Evolutionary conservation across 2,329 filamentous ascomycete genomes (phyloP).

Genomic region (Verruconis gallopava): DNA sequence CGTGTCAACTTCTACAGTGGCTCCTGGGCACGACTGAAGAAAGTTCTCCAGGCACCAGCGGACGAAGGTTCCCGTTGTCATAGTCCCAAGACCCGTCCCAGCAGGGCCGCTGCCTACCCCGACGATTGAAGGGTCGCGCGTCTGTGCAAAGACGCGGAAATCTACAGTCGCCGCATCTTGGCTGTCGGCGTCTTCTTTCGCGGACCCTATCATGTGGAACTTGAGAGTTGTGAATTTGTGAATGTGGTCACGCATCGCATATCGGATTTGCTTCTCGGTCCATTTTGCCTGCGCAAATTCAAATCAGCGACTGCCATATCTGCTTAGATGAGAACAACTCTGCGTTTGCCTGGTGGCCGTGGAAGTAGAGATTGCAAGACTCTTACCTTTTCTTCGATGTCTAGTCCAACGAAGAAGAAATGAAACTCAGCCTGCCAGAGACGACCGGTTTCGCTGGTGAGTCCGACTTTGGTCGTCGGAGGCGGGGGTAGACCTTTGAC

Average conservation of each 20-base stretch:
- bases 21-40: constrained; percentile 6
- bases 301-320: not conserved
- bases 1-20: constrained; percentile 3
- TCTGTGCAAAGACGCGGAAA: constrained; percentile 8
- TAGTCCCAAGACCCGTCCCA: not conserved
- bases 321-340: constrained; percentile 19
- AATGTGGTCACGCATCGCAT: constrained; percentile 11
- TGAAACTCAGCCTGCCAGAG: constrained; percentile 18
- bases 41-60: constrained; percentile 12
- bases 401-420: constrained; percentile 16
- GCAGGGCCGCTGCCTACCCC: not conserved
- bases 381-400: constrained; percentile 21
- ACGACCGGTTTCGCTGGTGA: constrained; percentile 16
- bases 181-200: not conserved
- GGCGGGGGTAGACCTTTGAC: constrained; percentile 5
- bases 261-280: constrained; percentile 16
- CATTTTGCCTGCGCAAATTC: constrained; percentile 13
- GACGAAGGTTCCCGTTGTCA: constrained; percentile 9
- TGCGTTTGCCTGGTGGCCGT: constrained; percentile 21
- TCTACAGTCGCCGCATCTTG: constrained; percentile 19
- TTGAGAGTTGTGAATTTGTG: constrained; percentile 8
- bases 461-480: constrained; percentile 13
- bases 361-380: constrained; percentile 28
- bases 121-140: constrained; percentile 1
- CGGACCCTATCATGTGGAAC: constrained; percentile 11